Percentiles rank a stretch among this genome's conserved stretches.
Conservation (phyloP, 2,329 filamentous ascomycete genomes). For the Cladosporium sp. region DNA sequence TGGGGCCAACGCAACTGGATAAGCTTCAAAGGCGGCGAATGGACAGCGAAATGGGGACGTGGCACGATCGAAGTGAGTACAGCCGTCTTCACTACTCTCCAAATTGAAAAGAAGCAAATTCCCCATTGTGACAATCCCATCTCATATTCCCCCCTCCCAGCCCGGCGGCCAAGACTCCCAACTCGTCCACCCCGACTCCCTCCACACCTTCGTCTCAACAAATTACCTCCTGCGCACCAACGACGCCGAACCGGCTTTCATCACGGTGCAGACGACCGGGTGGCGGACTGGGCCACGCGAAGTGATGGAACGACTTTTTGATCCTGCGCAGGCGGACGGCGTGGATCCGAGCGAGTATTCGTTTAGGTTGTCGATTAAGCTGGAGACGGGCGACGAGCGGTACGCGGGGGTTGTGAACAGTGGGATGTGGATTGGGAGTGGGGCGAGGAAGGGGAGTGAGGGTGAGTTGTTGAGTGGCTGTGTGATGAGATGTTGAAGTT, state of each 20-base stretch:
- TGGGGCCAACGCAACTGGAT: constrained; percentile 57
- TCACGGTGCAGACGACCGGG: constrained; percentile 26
- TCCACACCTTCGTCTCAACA: constrained; percentile 25
- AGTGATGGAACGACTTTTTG: constrained; percentile 25
- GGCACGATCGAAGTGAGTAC: constrained; percentile 39
- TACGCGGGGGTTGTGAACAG: constrained; percentile 24
- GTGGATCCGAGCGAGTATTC: constrained; percentile 27
- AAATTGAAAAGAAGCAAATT: too few relatives aligned
- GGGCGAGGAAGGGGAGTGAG: constrained; percentile 24
- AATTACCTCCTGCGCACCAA: constrained; percentile 27
- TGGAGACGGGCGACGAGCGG: constrained; percentile 27
- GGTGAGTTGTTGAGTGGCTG: constrained; percentile 18
- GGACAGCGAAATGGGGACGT: constrained; percentile 56
- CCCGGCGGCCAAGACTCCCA: constrained; percentile 29
- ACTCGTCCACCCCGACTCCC: constrained; percentile 23
- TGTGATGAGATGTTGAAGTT: not conserved
- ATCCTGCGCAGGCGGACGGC: constrained; percentile 24
- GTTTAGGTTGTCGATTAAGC: constrained; percentile 24
- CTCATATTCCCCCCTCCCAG: constrained; percentile 27
- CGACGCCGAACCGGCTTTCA: constrained; percentile 26
- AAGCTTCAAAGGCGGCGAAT: constrained; percentile 53
- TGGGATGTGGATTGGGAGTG: constrained; percentile 27
- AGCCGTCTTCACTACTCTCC: too few relatives aligned
- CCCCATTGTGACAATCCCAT: too few relatives aligned
- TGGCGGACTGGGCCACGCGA: constrained; percentile 27